Evolutionary conservation across 2,329 filamentous ascomycete species (phyloP).

Genomic region (Acarospora socialis): DNA sequence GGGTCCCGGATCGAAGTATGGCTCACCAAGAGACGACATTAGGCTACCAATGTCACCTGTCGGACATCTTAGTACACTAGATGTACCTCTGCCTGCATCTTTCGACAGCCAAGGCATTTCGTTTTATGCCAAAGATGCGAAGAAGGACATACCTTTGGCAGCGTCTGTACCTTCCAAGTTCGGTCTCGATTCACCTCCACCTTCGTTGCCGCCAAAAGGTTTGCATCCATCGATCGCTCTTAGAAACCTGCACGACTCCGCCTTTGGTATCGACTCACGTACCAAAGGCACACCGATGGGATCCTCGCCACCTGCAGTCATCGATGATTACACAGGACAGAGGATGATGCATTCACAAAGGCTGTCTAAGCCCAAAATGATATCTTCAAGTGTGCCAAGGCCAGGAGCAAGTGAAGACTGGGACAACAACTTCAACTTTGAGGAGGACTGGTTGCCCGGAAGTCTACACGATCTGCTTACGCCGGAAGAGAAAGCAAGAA

Average conservation of each 20-base stretch:
- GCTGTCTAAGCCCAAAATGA: slow-evolving; percentile 41
- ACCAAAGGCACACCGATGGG: slow-evolving; percentile 25
- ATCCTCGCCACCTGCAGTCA: slow-evolving; percentile 46
- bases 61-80: slow-evolving; percentile 72
- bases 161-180: slow-evolving; percentile 89
- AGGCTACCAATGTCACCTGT: slow-evolving; percentile 69
- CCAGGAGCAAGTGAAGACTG: slow-evolving; percentile 36
- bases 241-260: slow-evolving; percentile 50
- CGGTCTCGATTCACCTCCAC: slow-evolving; percentile 70
- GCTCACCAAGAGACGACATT: slow-evolving; percentile 67
- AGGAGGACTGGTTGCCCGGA: slow-evolving; percentile 77
- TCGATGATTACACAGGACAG: slow-evolving; percentile 53
- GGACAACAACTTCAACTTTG: slow-evolving; percentile 54
- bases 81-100: slow-evolving; percentile 82
- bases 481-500: slow-evolving; percentile 45
- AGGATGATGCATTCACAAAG: slow-evolving; percentile 52
- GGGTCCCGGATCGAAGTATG: slow-evolving; percentile 52
- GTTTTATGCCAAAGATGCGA: slow-evolving; percentile 73
- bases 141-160: no score
- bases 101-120: slow-evolving; percentile 95
- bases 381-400: slow-evolving; percentile 47
- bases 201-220: slow-evolving; percentile 48
- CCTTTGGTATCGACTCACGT: slow-evolving; percentile 55
- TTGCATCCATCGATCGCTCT: slow-evolving; percentile 50
- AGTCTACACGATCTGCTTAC: slow-evolving; percentile 49